Percentiles rank a stretch among this genome's conserved stretches.
Evolutionary conservation across 257 asterid genomes (phyloP).

Genomic region (Euphrasia confusa): DNA sequence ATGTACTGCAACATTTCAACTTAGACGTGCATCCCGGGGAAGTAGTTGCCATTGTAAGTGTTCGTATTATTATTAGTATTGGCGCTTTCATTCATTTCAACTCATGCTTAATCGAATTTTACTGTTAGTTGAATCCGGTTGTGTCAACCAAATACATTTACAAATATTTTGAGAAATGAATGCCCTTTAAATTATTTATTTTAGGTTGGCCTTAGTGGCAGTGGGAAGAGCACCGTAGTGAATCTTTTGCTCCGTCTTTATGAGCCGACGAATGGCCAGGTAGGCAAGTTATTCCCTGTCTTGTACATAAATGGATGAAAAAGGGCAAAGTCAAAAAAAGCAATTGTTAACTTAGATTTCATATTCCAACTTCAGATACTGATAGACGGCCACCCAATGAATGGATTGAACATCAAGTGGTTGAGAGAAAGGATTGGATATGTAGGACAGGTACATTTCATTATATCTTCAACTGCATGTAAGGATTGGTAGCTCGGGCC

Average conservation of each 20-base stretch:
- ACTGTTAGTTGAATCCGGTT: conserved; percentile 16
- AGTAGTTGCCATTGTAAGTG: conserved; percentile 89
- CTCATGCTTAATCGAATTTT: conserved; percentile 6
- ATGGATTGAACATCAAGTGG: conserved; percentile 67
- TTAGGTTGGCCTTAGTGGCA: conserved; percentile 96
- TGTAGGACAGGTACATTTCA: conserved; percentile 81
- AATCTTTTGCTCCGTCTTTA: conserved; percentile 91
- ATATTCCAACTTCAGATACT: conserved; percentile 49
- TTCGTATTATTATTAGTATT: not conserved
- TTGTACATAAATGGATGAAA: conserved; percentile 5
- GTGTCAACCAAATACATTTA: not conserved
- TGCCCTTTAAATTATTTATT: conserved; percentile 15
- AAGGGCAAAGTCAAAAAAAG: not conserved
- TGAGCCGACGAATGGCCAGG: conserved; percentile 94
- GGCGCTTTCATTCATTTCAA: conserved; percentile 12
- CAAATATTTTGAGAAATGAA: conserved; percentile 7
- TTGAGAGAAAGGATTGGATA: conserved; percentile 80
- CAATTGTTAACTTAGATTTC: conserved; percentile 4
- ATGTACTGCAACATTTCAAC: conserved; percentile 60
- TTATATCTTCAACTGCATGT: conserved; percentile 2
- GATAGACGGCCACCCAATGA: conserved; percentile 68
- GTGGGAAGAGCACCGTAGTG: conserved; percentile 95
- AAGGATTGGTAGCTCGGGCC: too few relatives aligned
- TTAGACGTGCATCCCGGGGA: conserved; percentile 74
- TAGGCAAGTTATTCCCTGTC: conserved; percentile 27